Evolutionary conservation across 805 yeast genomes (phyloP), one percentile per base, ranked within the genome.

Genomic region (Kodamaea jinghongensis): DNA sequence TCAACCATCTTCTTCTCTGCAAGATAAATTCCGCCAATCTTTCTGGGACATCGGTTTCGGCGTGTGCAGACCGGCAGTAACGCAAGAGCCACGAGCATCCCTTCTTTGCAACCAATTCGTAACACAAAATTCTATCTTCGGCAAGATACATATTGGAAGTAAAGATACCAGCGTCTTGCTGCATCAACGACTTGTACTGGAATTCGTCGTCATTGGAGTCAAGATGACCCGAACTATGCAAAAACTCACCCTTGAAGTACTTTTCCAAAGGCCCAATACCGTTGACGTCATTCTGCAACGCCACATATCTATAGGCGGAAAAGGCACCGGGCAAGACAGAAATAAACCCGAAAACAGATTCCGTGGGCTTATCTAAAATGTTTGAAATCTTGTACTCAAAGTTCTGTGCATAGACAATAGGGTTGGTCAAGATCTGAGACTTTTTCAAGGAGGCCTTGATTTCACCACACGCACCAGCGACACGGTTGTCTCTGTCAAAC

Each of bases 381-480:
- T 79, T 79, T 39, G 85, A 79, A 51, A 80, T 79, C 52, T 79
- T 79, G 55, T 79, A 79, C 59, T 79, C 85, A 51, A 79, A 79
- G 52, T 80, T 80, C 54, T 79, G 86, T 6, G 79, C 78, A 11
- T 81, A 81, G 12, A 80, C 83, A 26, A 79, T 58, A 10, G 85
- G 84, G 52, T 80, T 79, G 28, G 78, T 64, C 44, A 77, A 50
- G 46, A 74, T 68, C 51, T 68, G 73, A 13, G 70, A 54, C 38
- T 65, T 63, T 28, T 67, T 67, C 56, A 79, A 62, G 55, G 76
- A 69, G 2, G 83, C 83, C 42, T 76, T 79, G 51, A 79, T 79
- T 50, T 79, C 86, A n/a, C 86, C 86, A 61, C 84, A 79, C 4
- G 85, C 84, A 17, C 86, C 86, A 4, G 85, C 86, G 17, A 80